Base-by-base conservation (phyloP, 31 red algal genomes). In the Odonthalia washingtoniensis region DNA sequence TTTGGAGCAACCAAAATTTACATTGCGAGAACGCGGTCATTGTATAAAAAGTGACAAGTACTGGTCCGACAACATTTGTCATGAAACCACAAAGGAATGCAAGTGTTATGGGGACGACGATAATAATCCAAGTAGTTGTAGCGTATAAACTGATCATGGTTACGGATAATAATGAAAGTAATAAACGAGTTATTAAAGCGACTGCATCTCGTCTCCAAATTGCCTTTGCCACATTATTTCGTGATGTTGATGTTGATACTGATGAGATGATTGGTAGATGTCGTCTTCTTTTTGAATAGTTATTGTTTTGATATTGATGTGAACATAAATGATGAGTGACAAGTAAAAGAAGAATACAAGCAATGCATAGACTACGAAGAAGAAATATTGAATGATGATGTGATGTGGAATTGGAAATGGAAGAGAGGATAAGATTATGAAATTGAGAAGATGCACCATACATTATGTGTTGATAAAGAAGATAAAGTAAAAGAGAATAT, bases 401-500 rank as follows among this genome's bases (percentile, higher is more conserved):
- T 14, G 49, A 57, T 21, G 21, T 14, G 21, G 49, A 21, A 14
- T 57, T 14, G 12, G 49, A 14, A 57, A 21, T 9, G 21, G 21
- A 57, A 57, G 21, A 9, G 21, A 95, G 26, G 77, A 93, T 95
- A 9, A 93, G 93, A 3, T 70, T 82, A 12, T 76, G 87, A 36
- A 91, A 81, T 3, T 93, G 96, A 36, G 93, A 89, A 74, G 93
- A 76, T 28, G 88, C 61, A 16, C 96, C 96, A 78, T 98, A 98
- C 82, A 98, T 45, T 74, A 92, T 1, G 49, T 98, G 96, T 68
- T 98, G 96, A 34, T 94, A 91, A 46, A 92, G 21, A 32, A 95
- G 70, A 9, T 81, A 79, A 17, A 49, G 89, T 5, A 98, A 38
- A 18, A 95, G 65, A 35, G 93, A 40, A 27, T 93, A 75, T 24